Base-by-base conservation (phyloP, 495 filamentous ascomycete species). In the Cryomyces minteri region DNA sequence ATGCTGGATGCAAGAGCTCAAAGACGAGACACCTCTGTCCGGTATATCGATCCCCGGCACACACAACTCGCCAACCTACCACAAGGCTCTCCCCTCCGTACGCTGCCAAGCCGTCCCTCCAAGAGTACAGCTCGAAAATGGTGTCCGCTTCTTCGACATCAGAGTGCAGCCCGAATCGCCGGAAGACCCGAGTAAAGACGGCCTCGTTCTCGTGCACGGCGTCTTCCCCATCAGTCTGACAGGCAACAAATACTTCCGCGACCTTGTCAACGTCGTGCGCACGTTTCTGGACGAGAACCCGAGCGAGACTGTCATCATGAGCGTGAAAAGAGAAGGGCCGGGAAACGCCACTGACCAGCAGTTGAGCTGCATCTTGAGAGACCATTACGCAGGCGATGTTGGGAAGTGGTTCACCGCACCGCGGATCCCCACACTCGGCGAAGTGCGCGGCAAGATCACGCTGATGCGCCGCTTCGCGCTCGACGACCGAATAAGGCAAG, bases 131-230 rank as follows among this genome's bases (percentile, higher is more conserved):
- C 73, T 98, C 42, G 64, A 79, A 41, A 92, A 94, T 62, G 90
- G 90, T 33, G 79, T 96, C 25, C 84, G 90, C 43, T 96, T 94
- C 67, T 77, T 98, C 52, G 90, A 98, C 58, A 77, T 98, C 48
- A 79, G 90, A 39, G 82, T 84, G 37, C 74, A 83, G 53, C 74
- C 73, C 4, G 63, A 71, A 33, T 63, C 66, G 52, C 72, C 75
- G 5, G 65, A 73, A 12, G 65, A 79, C 39, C 60, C 68, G 0
- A 61, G 50, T 43, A 69, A 68, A 37, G 75, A 80, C 49, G 67
- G 66, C 46, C 62, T 82, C 5, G 65, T 72, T 47, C 72, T 84
- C 36, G 80, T 86, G 5, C 83, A 93, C 58, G 76, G 85, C 42
- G 76, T 74, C 11, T 87, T 88, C 58, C 82, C 83, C n/a, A 70